phyloP scores from a whole-genome alignment of 345 rosid genomes.

The Toxicodendron radicans region DNA sequence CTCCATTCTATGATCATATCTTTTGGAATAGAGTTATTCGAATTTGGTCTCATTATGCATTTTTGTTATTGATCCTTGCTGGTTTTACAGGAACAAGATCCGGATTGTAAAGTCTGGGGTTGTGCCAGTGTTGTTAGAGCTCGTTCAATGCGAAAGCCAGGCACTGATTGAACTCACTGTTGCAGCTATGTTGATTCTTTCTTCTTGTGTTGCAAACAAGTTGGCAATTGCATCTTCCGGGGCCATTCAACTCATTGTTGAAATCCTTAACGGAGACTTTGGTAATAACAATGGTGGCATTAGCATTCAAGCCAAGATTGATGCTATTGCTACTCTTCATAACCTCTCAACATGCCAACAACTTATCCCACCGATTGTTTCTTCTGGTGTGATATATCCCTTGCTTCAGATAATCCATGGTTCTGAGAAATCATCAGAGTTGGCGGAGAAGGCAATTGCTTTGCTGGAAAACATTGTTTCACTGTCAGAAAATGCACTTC shows the following conservation, averaged over 20 bases:
- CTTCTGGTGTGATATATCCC: conserved; percentile 47
- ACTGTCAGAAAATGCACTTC: conserved; percentile 41
- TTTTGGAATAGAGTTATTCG: not conserved
- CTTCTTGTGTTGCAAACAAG: conserved; percentile 75
- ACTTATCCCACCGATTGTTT: conserved; percentile 45
- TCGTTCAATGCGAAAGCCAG: conserved; percentile 47
- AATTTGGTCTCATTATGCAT: too few relatives aligned
- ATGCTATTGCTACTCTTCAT: conserved; percentile 70
- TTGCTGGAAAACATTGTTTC: conserved; percentile 49
- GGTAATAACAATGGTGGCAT: not conserved
- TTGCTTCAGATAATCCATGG: conserved; percentile 50
- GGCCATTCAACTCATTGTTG: conserved; percentile 44
- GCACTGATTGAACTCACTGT: conserved; percentile 44
- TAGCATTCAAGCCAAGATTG: conserved; percentile 50
- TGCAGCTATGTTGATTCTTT: conserved; percentile 64
- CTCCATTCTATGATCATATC: not conserved
- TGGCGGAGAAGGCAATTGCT: conserved; percentile 58
- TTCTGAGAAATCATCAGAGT: conserved; percentile 46
- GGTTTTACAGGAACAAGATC: conserved; percentile 66
- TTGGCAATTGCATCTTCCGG: conserved; percentile 57
- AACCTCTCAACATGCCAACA: conserved; percentile 69
- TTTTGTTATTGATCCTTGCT: not conserved
- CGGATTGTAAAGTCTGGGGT: conserved; percentile 61
- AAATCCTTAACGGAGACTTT: conserved; percentile 27
- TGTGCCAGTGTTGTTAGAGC: conserved; percentile 55